Evolutionary conservation across 2,329 filamentous ascomycete species (phyloP), one percentile per base, ranked within the genome.

Genomic region (Colletotrichum cereale): DNA sequence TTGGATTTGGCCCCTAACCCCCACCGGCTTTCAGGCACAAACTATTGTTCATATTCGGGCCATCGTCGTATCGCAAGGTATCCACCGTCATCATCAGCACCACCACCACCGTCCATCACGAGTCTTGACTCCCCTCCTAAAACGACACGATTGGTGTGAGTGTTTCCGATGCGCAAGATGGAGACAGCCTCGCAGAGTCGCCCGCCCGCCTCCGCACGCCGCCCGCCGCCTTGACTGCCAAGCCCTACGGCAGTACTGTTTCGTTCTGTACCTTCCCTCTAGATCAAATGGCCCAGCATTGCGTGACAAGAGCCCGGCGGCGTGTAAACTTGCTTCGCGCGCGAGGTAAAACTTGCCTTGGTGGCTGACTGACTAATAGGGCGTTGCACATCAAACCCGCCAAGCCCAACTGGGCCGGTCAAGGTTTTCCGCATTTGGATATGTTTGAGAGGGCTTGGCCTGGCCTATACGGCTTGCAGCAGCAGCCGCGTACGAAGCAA

Each of bases 401-500:
- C 53, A 56, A 56, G 53, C 34, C 34, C 53, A n/a, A 24, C 18
- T 18, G 11, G 12, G 53, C 34, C 53, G 12, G 53, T 40, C 34
- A 56, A 40, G 53, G 34, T 38, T 56, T 38, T 31, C 36, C 53
- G 53, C 53, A 40, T 38, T 26, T 18, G 53, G 53, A 38, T 16
- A 56, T 38, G 34, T 26, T 56, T 26, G 53, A 56, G 53, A 56
- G 53, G 34, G 53, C 53, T 56, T 55, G 8, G 18, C 18, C 16
- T 12, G 29, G 52, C 18, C 26, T 31, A 6, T 11, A n/a, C 50
- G 26, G 50, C 50, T 34, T 53, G 29, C 3, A 55, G 50, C 24
- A 8, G 24, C 29, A 21, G 29, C 34, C 38, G 53, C n/a, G 34
- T 56, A 11, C 44, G 42, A 47, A 7, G 44, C 12, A 38, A 56